Base-by-base conservation (phyloP, 2,329 filamentous ascomycete genomes). In the Pseudocercospora cruenta region DNA sequence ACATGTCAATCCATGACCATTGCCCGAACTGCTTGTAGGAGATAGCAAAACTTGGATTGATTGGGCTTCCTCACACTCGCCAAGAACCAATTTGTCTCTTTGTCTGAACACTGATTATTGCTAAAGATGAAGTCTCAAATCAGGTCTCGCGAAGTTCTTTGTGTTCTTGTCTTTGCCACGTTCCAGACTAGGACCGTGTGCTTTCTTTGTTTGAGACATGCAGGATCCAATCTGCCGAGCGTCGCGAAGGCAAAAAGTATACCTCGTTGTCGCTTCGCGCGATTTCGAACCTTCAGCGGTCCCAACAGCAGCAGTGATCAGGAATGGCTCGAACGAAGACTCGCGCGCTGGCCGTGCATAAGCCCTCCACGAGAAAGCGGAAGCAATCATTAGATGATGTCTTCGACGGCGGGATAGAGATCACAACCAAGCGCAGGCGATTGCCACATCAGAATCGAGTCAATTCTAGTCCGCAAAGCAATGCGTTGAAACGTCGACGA, bases 201-300 rank as follows among this genome's bases (percentile, higher is more conserved):
- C 24, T 24, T 54, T 22, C 51, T 55, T 55, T 55, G 51, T 55
- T 33, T 26, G 7, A 54, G 51, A 54, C 51, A 54, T 26, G 49
- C 22, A 53, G 33, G 3, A 6, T 53, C 10, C 49, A 53, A 53
- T 53, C 14, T 53, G 8, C 49, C 24, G 51, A 16, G 16, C 5
- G 3, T 28, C 22, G 49, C 8, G 8, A 10, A 12, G 16, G n/a
- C 10, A 5, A 24, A 49, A 24, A 1, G 12, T 51, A 51, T 51
- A 26, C 19, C 51, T 26, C 8, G 1, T 55, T 10, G 51, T 28
- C 16, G 51, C n/a, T n/a, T n/a, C n/a, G n/a, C n/a, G n/a, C n/a
- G n/a, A n/a, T n/a, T n/a, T n/a, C n/a, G n/a, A n/a, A n/a, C n/a
- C n/a, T n/a, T n/a, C n/a, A n/a, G n/a, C n/a, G n/a, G n/a, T n/a